Evolutionary conservation across 164 flowering plant genomes (phyloP).

Genomic region (Litsea cubeba): DNA sequence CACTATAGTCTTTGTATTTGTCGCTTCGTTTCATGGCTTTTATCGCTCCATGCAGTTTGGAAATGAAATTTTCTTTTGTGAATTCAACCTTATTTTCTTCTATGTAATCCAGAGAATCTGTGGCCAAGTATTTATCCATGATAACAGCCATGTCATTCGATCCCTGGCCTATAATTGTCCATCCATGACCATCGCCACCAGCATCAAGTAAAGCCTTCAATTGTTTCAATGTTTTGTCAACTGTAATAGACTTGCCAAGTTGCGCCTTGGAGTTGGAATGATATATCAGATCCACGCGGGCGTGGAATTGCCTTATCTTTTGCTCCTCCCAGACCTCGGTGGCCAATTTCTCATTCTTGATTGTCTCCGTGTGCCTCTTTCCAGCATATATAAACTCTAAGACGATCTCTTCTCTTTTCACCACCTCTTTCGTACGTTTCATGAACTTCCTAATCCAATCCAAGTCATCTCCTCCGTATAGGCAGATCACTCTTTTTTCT

Average conservation of each 20-base stretch:
- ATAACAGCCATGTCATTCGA: conserved; percentile 32
- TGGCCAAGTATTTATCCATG: conserved; percentile 35
- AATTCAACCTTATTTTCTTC: conserved; percentile 22
- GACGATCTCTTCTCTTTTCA: conserved; percentile 3
- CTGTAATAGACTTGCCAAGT: conserved; percentile 29
- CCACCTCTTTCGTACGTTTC: conserved; percentile 9
- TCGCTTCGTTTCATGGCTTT: too few relatives aligned
- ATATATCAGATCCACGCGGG: conserved; percentile 53
- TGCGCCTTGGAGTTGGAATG: conserved; percentile 40
- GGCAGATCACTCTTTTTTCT: conserved; percentile 23
- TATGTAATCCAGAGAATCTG: conserved; percentile 20
- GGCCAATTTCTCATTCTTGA: conserved; percentile 17
- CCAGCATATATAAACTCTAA: conserved; percentile 44
- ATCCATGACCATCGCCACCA: conserved; percentile 44
- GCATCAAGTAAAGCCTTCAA: conserved; percentile 44
- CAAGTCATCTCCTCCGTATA: conserved; percentile 44
- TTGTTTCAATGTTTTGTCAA: conserved; percentile 42
- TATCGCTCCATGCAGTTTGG: conserved; percentile 28
- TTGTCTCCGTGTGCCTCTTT: conserved; percentile 17
- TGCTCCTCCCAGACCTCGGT: conserved; percentile 23
- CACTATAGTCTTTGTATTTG: conserved; percentile 9
- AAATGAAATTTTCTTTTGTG: conserved; percentile 33
- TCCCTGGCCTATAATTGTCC: conserved; percentile 58
- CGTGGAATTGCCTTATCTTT: conserved; percentile 44
- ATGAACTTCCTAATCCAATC: conserved; percentile 38